These are phyloP conservation scores for Dorcoceras hygrometricum DNA, from an alignment of 257 asterid species.

Conservation along the genomic window DNA sequence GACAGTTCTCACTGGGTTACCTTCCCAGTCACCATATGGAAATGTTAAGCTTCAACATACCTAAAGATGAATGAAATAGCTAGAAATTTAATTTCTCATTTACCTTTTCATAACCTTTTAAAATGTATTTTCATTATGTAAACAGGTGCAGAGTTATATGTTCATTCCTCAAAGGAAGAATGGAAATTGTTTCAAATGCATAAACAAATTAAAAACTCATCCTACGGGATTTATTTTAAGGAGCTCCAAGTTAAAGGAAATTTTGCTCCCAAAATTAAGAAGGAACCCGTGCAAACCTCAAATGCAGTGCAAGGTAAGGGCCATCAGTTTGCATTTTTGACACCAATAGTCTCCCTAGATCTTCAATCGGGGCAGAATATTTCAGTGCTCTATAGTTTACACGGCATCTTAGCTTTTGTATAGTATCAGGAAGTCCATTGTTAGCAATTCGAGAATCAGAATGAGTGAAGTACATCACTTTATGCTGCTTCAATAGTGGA, in stretches of 20 bases:
- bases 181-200: not conserved
- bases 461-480: slow-evolving; percentile 85
- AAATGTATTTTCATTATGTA: slow-evolving; percentile 6
- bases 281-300: slow-evolving; percentile 53
- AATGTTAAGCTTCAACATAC: not conserved
- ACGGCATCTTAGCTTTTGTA: slow-evolving; percentile 90
- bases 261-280: slow-evolving; percentile 3
- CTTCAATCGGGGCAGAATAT: slow-evolving; percentile 77
- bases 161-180: not conserved
- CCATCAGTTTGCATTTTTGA: slow-evolving; percentile 70
- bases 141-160: not conserved
- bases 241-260: not conserved
- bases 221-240: not conserved
- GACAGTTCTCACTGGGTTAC: not conserved
- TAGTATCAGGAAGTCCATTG: slow-evolving; percentile 67
- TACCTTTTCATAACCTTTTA: not conserved
- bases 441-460: slow-evolving; percentile 97
- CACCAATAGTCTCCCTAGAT: slow-evolving; percentile 63
- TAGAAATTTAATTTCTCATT: not conserved
- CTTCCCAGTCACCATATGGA: not conserved
- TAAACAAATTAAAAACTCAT: not conserved
- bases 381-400: slow-evolving; percentile 82
- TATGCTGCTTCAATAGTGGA: slow-evolving; percentile 87
- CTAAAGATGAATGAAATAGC: not conserved
- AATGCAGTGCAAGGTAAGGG: slow-evolving; percentile 90